phyloP scores from a whole-genome alignment of 805 yeast species.

The Nakazawaea wickerhamii region DNA sequence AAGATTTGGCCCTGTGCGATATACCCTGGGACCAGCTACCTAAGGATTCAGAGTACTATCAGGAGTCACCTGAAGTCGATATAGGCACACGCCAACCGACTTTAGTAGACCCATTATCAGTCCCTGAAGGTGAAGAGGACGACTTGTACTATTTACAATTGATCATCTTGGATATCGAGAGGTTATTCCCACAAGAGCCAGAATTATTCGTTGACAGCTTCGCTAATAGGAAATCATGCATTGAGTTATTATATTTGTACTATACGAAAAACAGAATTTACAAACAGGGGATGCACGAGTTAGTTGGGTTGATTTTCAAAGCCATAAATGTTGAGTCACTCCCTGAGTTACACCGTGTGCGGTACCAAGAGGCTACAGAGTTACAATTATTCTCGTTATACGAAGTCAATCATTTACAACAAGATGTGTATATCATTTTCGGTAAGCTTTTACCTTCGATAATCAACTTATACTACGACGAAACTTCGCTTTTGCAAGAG shows the following conservation, averaged over 20 bases:
- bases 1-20: constrained; percentile 18
- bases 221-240: constrained; percentile 25
- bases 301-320: constrained; percentile 42
- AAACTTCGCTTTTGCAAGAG: constrained; percentile 36
- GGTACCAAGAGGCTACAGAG: constrained; percentile 24
- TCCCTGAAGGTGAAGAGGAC: constrained; percentile 22
- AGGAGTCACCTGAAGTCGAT: constrained; percentile 18
- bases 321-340: constrained; percentile 22
- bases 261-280: constrained; percentile 41
- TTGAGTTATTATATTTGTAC: constrained; percentile 43
- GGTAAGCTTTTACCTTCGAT: constrained; percentile 31
- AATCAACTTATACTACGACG: constrained; percentile 33
- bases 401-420: constrained; percentile 31
- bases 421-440: constrained; percentile 40
- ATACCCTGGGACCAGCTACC: constrained; percentile 31
- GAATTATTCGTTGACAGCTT: constrained; percentile 23
- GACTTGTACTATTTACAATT: constrained; percentile 32
- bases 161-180: constrained; percentile 45
- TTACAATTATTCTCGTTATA: constrained; percentile 32
- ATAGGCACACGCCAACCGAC: constrained; percentile 13
- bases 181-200: constrained; percentile 42
- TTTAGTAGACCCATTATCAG: constrained; percentile 7
- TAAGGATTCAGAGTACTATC: constrained; percentile 20
- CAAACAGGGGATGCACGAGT: constrained; percentile 52
- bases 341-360: constrained; percentile 6